Percentiles rank a stretch among this genome's conserved stretches.
Conservation (phyloP, 2,329 filamentous ascomycete species). For the Fusarium sp. region DNA sequence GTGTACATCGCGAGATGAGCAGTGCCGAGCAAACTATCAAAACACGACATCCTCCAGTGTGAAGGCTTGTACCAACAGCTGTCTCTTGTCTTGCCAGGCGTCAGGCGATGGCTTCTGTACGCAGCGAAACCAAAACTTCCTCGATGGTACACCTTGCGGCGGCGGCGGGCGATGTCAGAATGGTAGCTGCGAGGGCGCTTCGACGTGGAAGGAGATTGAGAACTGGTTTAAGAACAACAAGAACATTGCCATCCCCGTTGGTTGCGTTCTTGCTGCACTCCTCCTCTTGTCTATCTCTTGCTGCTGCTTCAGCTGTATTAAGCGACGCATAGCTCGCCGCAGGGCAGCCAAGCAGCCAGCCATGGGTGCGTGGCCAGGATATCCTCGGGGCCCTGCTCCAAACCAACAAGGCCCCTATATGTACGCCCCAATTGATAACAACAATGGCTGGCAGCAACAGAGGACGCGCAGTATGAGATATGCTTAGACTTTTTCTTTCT, state of each 20-base stretch:
- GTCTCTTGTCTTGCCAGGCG: constrained; percentile 79
- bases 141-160: constrained; percentile 88
- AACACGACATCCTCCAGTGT: constrained; percentile 78
- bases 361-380: constrained; percentile 41
- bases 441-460: constrained; percentile 28
- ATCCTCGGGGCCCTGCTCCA: constrained; percentile 21
- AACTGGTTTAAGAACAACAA: constrained; percentile 83
- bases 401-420: constrained; percentile 33
- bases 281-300: constrained; percentile 73
- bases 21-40: constrained; percentile 88
- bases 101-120: constrained; percentile 78
- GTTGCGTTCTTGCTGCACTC: constrained; percentile 75
- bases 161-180: constrained; percentile 83
- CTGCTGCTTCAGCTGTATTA: constrained; percentile 67
- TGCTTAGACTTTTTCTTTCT: constrained; percentile 33
- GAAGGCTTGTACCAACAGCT: constrained; percentile 75
- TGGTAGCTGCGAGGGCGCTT: constrained; percentile 78
- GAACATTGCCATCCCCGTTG: constrained; percentile 83
- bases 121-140: constrained; percentile 86
- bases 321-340: constrained; percentile 38
- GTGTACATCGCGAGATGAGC: constrained; percentile 89
- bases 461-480: constrained; percentile 44
- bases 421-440: constrained; percentile 34
- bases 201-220: constrained; percentile 73
- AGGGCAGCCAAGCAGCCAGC: constrained; percentile 40